phyloP scores from a whole-genome alignment of 129 eudicot genomes.

The Ambrosia artemisiifolia region DNA sequence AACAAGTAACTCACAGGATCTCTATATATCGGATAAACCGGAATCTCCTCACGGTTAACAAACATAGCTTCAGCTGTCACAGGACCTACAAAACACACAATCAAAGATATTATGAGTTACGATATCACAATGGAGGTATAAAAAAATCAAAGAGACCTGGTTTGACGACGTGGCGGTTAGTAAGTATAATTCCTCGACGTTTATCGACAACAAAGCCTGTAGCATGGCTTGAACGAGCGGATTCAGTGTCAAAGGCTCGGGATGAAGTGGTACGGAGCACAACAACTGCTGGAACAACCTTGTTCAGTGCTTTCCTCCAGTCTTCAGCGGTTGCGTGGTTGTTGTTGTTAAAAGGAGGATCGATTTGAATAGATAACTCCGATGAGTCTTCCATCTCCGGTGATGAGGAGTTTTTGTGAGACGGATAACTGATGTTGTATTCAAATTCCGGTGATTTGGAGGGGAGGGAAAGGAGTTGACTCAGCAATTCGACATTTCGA shows the following conservation, averaged over 20 bases:
- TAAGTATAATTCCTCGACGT: conserved; percentile 73
- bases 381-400: conserved; percentile 41
- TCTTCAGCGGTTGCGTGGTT: conserved; percentile 78
- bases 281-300: conserved; percentile 93
- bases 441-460: conserved; percentile 18
- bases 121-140: too few species aligned
- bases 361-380: conserved; percentile 62
- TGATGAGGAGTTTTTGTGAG: background rate
- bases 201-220: conserved; percentile 97
- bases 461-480: too few species aligned
- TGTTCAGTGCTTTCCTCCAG: conserved; percentile 79
- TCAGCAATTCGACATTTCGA: too few species aligned
- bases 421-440: too few species aligned
- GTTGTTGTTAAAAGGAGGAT: conserved; percentile 58
- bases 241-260: conserved; percentile 87
- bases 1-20: conserved; percentile 30
- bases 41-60: conserved; percentile 90
- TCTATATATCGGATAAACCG: conserved; percentile 80
- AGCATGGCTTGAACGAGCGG: conserved; percentile 75
- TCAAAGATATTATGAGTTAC: too few species aligned
- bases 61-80: conserved; percentile 99
- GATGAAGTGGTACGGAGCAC: conserved; percentile 88
- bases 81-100: conserved; percentile 50
- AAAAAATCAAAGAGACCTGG: conserved; percentile 43
- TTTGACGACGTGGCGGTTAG: conserved; percentile 93